phyloP scores from a whole-genome alignment of 2,329 filamentous ascomycete species.

The Xylariaceae sp. region DNA sequence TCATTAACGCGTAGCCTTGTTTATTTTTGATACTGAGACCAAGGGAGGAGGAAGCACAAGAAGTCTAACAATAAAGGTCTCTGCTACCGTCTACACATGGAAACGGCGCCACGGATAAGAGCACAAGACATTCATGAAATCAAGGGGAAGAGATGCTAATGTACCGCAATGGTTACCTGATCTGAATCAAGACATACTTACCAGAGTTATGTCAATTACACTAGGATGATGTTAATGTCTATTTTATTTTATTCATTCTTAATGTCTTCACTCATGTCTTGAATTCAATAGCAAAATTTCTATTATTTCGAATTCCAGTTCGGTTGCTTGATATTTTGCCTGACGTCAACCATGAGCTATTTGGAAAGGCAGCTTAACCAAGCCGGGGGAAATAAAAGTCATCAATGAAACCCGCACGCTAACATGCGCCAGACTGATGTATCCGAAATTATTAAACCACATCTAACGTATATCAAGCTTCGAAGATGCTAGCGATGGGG shows the following conservation, averaged over 20 bases:
- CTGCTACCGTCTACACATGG: not conserved
- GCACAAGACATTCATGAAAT: not conserved
- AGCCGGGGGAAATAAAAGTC: not conserved
- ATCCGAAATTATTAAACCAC: not conserved
- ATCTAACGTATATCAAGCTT: slow-evolving; percentile 13
- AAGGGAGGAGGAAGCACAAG: no score
- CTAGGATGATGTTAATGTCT: no score
- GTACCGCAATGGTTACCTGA: no score
- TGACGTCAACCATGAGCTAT: no score
- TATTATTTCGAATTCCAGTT: no score
- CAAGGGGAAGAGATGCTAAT: not conserved
- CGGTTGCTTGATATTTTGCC: no score
- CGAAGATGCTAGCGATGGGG: slow-evolving; percentile 42
- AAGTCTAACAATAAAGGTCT: no score
- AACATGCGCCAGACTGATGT: not conserved
- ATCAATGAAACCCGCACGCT: not conserved
- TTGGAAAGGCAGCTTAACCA: not conserved
- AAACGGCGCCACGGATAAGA: not conserved
- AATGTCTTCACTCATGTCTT: no score
- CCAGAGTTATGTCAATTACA: no score
- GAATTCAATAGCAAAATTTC: no score
- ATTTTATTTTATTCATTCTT: no score
- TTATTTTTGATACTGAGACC: not conserved
- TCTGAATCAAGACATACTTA: no score
- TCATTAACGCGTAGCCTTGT: not conserved